phyloP scores from a whole-genome alignment of 75 land plant species.

The Cunninghamia lanceolata region DNA sequence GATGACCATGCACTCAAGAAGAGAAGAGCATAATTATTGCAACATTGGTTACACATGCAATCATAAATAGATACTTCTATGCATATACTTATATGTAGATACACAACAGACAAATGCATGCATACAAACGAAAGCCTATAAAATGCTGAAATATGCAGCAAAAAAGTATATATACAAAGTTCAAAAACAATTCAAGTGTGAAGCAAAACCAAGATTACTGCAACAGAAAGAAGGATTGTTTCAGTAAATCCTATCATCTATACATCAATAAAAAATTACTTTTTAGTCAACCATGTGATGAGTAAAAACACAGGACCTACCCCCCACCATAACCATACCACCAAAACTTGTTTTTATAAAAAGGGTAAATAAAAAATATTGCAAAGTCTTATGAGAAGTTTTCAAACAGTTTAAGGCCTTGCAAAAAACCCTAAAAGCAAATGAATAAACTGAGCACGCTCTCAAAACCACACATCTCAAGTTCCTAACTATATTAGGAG shows the following conservation, averaged over 20 bases:
- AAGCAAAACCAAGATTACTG: background rate
- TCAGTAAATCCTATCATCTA: background rate
- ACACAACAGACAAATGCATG: background rate
- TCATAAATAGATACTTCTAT: background rate
- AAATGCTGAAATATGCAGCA: background rate
- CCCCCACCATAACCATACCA: background rate
- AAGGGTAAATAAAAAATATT: background rate
- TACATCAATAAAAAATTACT: background rate
- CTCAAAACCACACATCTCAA: background rate
- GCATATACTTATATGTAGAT: background rate
- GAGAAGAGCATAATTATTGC: too few relatives aligned
- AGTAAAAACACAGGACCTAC: background rate
- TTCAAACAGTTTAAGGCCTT: background rate
- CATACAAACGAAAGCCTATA: background rate
- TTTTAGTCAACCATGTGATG: background rate
- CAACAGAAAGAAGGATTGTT: background rate
- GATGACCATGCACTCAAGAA: background rate
- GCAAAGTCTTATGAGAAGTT: background rate
- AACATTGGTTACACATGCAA: too few relatives aligned
- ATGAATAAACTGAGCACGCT: background rate
- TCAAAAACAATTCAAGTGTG: background rate
- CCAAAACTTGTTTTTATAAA: background rate
- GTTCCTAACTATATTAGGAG: background rate
- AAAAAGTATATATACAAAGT: background rate
- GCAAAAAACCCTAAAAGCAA: background rate